Evolutionary conservation across 2,329 filamentous ascomycete genomes (phyloP).

Genomic region (Didymella segeticola): DNA sequence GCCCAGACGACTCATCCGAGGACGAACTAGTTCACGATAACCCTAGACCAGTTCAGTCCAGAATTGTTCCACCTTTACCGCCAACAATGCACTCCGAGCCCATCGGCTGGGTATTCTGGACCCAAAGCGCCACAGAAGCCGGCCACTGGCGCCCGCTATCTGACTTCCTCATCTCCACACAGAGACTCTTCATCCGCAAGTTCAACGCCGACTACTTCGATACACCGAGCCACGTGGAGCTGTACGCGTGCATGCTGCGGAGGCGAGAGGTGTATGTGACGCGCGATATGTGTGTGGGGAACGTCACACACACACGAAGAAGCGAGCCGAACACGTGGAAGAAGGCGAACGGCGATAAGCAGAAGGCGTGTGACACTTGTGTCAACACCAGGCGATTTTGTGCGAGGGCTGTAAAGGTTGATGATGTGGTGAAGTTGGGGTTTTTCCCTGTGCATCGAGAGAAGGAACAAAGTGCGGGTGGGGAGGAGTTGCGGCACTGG

Average conservation of each 20-base stretch:
- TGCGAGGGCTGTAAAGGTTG: background rate
- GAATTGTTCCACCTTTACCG: no score
- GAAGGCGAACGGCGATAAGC: background rate
- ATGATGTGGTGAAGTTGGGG: background rate
- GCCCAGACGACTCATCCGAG: background rate
- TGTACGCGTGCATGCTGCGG: background rate
- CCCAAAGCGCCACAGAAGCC: background rate
- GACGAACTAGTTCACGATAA: background rate
- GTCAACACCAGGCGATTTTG: background rate
- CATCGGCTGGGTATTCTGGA: slow-evolving; percentile 1
- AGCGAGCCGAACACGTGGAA: background rate
- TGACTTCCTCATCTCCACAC: background rate
- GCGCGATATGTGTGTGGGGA: background rate
- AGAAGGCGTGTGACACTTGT: background rate
- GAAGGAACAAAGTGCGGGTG: background rate
- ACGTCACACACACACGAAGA: background rate
- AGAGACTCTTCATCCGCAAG: background rate
- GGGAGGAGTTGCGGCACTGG: background rate
- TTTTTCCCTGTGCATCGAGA: background rate
- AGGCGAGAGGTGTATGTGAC: background rate
- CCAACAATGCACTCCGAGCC: background rate
- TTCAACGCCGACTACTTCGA: background rate
- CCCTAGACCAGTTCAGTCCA: background rate
- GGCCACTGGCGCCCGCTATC: background rate
- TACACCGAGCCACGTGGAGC: background rate